phyloP scores from a whole-genome alignment of 2,329 filamentous ascomycete species.

The Neocatenulostroma microsporum region DNA sequence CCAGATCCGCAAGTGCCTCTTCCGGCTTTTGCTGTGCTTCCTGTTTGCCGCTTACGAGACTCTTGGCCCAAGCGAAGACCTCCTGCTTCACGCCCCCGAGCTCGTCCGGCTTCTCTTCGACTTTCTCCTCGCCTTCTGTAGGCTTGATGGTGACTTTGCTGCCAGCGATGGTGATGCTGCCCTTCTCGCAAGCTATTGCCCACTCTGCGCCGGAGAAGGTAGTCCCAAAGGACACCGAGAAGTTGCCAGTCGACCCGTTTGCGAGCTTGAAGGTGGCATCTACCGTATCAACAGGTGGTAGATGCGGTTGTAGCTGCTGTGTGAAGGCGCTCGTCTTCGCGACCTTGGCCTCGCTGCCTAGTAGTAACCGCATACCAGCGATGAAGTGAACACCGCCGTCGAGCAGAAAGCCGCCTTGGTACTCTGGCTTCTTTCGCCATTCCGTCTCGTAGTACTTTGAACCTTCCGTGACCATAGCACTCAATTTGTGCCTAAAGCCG shows the following conservation, averaged over 20 bases:
- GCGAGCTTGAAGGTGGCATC: constrained; percentile 50
- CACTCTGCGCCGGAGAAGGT: constrained; percentile 49
- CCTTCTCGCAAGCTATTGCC: constrained; percentile 51
- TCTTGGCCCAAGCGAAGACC: constrained; percentile 53
- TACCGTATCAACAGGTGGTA: constrained; percentile 61
- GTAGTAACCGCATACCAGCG: constrained; percentile 54
- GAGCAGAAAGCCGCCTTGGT: constrained; percentile 69
- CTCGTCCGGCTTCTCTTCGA: constrained; percentile 41
- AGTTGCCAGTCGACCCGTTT: constrained; percentile 50
- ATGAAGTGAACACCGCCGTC: constrained; percentile 69
- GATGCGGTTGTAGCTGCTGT: constrained; percentile 45
- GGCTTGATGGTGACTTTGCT: constrained; percentile 35
- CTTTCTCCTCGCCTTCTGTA: constrained; percentile 18
- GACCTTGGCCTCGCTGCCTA: constrained; percentile 43
- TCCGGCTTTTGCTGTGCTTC: constrained; percentile 49
- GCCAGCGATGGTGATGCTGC: constrained; percentile 45
- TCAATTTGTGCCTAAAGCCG: constrained; percentile 46
- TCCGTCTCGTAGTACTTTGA: constrained; percentile 50
- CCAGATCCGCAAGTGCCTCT: constrained; percentile 54
- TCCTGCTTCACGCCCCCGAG: constrained; percentile 51
- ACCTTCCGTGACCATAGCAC: constrained; percentile 40
- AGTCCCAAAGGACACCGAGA: constrained; percentile 52
- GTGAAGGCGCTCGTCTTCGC: constrained; percentile 48
- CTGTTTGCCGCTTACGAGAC: constrained; percentile 40
- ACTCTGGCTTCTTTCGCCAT: constrained; percentile 61